Evolutionary conservation across 2,329 filamentous ascomycete species (phyloP).

Genomic region (Stylonectria norvegica): DNA sequence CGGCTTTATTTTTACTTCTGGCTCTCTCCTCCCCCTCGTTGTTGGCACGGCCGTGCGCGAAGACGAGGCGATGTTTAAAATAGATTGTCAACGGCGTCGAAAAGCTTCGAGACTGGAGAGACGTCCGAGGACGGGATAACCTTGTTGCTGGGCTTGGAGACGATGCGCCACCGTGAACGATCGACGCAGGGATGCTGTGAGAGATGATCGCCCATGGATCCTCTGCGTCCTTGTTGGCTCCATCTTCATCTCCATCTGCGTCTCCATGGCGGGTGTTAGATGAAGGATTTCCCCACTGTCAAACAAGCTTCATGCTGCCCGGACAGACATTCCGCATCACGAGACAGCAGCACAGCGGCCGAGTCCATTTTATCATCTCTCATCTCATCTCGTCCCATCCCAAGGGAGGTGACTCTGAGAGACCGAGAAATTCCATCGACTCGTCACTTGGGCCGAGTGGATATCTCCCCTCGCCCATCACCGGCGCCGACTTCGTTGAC

Average conservation of each 20-base stretch:
- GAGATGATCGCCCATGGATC: constrained; percentile 26
- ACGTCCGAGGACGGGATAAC: constrained; percentile 5
- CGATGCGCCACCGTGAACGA: constrained; percentile 26
- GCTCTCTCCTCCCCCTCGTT: constrained; percentile 7
- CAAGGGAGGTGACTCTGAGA: too few relatives aligned
- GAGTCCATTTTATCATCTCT: too few relatives aligned
- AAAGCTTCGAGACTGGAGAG: too few relatives aligned
- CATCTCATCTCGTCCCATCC: too few relatives aligned
- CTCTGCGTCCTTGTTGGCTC: too few relatives aligned
- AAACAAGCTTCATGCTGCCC: constrained; percentile 15
- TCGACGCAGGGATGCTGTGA: constrained; percentile 24
- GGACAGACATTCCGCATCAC: constrained; percentile 7
- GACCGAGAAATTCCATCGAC: too few relatives aligned
- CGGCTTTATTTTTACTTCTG: constrained; percentile 2
- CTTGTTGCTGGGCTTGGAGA: constrained; percentile 16
- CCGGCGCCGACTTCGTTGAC: too few relatives aligned
- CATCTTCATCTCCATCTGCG: constrained; percentile 9
- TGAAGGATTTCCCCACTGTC: constrained; percentile 13
- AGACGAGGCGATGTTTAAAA: too few relatives aligned
- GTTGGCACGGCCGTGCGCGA: neutral
- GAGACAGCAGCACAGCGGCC: constrained; percentile 7
- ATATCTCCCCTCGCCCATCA: too few relatives aligned
- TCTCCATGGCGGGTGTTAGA: constrained; percentile 18
- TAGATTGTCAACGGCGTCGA: neutral
- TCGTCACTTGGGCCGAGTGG: too few relatives aligned